Conservation (phyloP, 2,329 filamentous ascomycete genomes). For the Cadophora gregata region DNA sequence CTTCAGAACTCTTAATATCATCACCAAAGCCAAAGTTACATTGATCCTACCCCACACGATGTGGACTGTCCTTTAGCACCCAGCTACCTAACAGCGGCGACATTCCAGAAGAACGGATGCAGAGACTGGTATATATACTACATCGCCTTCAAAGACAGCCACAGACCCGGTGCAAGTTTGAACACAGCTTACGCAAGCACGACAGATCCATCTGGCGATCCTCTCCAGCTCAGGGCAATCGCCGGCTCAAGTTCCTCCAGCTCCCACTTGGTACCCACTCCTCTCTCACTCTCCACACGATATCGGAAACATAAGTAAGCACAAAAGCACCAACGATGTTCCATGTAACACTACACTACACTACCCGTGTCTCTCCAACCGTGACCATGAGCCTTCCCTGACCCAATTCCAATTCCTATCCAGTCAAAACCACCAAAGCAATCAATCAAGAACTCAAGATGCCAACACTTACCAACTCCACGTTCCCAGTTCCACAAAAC, state of each 20-base stretch:
- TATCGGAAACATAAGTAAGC: not conserved
- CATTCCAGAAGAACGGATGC: not conserved
- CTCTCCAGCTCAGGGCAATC: not conserved
- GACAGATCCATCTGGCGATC: not conserved
- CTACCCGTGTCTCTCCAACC: not conserved
- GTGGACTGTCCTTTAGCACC: not conserved
- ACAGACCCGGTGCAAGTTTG: not conserved
- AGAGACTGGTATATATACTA: not conserved
- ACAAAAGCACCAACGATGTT: not conserved
- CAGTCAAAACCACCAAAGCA: not conserved
- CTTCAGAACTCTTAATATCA: not conserved
- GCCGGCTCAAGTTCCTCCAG: no score
- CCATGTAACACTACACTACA: not conserved
- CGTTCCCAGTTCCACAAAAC: no score
- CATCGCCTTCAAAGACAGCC: not conserved
- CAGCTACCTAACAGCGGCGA: not conserved
- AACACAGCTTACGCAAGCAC: constrained; percentile 7
- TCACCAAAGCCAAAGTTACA: not conserved
- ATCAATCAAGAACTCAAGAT: not conserved
- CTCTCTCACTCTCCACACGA: not conserved
- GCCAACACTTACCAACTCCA: not conserved
- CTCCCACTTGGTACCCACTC: not conserved
- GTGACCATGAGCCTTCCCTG: no score
- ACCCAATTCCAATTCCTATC: not conserved
- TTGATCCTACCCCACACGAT: not conserved